Base-by-base conservation (phyloP, 768 basidiomycete genomes). In the Lactarius psammicola region DNA sequence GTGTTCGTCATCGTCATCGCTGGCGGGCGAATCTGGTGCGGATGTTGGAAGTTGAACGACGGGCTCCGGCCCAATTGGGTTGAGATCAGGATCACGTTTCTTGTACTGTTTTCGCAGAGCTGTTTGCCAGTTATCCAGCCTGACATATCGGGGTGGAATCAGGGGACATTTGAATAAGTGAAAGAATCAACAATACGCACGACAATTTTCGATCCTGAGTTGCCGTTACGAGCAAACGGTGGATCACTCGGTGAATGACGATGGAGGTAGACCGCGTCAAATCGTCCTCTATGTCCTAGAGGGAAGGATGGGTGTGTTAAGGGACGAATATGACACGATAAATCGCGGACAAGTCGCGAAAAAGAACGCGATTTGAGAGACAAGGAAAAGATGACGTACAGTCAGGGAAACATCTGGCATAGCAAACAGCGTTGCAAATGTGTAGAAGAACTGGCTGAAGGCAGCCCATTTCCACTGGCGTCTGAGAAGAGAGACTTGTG, bases 391-490 rank as follows among this genome's bases (percentile, higher is more conserved):
- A 67, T 9, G 59, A 78, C 82, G 69, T 74, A 92, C 91, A 64
- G 77, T 73, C 46, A 92, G 77, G 51, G 90, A 80, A 68, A 94
- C 84, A 72, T 91, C 89, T 53, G 83, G 77, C 79, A 89, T 81
- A 44, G 85, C 80, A 69, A 95, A 84, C 63, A 95, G 80, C 58
- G 83, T 82, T 56, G 83, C 81, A 78, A 95, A 96, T 31, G 89
- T 93, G 75, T 83, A 88, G 78, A 92, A 88, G 82, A 96, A 95
- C 75, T 95, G 93, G 76, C 85, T 84, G 76, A 95, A 90, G 30
- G 89, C 89, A 6, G 94, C 94, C 93, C 93, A 96, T 81, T 90
- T 88, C 92, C 92, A 95, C 69, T 93, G 85, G 64, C 80, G 86
- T 63, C 94, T 83, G 59, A 97, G 87, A 33, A 78, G 72, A 54